Evolutionary conservation across 2,329 filamentous ascomycete genomes (phyloP), one percentile per base, ranked within the genome.

Genomic region (Alternaria consortialis): DNA sequence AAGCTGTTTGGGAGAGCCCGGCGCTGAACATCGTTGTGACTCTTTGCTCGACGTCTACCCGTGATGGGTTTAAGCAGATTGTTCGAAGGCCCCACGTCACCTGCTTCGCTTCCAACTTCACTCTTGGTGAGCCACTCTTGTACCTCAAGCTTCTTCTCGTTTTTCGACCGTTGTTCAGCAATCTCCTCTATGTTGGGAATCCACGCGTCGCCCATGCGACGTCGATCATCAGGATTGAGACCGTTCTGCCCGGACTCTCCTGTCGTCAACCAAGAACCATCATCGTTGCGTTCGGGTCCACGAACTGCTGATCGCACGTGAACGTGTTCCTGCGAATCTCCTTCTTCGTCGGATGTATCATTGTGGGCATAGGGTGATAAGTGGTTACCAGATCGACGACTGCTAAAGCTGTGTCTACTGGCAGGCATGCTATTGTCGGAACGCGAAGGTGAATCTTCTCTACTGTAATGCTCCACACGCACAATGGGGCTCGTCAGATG

Each of bases 101-200:
- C 82, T 15, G 80, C 81, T 42, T 81, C 81, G 64, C 81, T 85
- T n/a, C 81, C 81, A 12, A 81, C 80, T 56, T 80, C 77, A 56
- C 75, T 81, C 53, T 75, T 79, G 13, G 76, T 81, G 4, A 86
- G 80, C 86, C 86, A 88, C 23, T 81, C 77, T 53, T 80, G 79
- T 34, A 88, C 85, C 54, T 86, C 84, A 8, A 80, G 77, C 58
- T 86, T 85, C 67, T 83, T 86, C 52, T 86, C 82, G 4, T 81
- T 79, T 32, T 81, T 74, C 34, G 81, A 76, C 51, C 82, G 80
- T 58, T 81, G 76, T 43, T 81, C 76, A 48, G 82, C 80, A 50
- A 85, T 75, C 27, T 87, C 84, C 48, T 85, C 84, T 7, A 85
- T 76, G 50, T 81, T 86, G 13, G 79, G 79, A 4, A 85, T 77